Evolutionary conservation across 2,329 filamentous ascomycete species (phyloP).

Genomic region (Cladophialophora psammophila): DNA sequence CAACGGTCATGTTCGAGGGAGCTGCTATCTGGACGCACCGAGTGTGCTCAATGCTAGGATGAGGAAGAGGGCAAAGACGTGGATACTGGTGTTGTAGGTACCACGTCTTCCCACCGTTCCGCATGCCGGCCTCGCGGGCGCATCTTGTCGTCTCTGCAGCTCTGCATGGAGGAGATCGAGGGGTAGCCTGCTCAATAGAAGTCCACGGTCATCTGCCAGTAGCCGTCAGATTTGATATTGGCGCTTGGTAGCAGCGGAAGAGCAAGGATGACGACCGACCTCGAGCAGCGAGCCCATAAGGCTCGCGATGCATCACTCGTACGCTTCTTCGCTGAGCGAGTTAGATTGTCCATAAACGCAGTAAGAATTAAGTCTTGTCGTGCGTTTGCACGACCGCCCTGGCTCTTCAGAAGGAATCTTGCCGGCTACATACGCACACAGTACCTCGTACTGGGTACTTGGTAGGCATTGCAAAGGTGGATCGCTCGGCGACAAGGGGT

Average conservation of each 20-base stretch:
- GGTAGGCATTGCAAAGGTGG: too few relatives aligned
- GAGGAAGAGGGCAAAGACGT: constrained; percentile 72
- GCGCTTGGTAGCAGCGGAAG: neutral
- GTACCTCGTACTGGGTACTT: too few relatives aligned
- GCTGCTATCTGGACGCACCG: constrained; percentile 50
- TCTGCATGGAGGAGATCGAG: constrained; percentile 56
- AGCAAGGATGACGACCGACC: constrained; percentile 12
- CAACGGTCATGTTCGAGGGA: neutral
- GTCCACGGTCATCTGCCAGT: constrained; percentile 23
- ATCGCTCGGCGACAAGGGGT: too few relatives aligned
- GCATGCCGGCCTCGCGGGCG: constrained; percentile 56
- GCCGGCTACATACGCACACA: too few relatives aligned
- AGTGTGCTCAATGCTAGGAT: constrained; percentile 69
- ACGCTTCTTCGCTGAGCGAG: neutral
- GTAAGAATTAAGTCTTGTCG: neutral
- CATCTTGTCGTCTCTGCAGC: constrained; percentile 57
- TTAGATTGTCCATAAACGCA: constrained; percentile 14
- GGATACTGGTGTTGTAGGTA: constrained; percentile 69
- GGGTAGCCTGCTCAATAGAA: constrained; percentile 28
- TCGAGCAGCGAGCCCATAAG: constrained; percentile 17
- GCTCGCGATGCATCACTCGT: constrained; percentile 23
- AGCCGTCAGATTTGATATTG: constrained; percentile 12
- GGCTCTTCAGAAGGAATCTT: neutral
- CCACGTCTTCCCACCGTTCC: constrained; percentile 49
- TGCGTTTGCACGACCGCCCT: neutral